Percentiles rank a stretch among this genome's conserved stretches.
Evolutionary conservation across 805 yeast species (phyloP).

Genomic region (Candida stauntonica): DNA sequence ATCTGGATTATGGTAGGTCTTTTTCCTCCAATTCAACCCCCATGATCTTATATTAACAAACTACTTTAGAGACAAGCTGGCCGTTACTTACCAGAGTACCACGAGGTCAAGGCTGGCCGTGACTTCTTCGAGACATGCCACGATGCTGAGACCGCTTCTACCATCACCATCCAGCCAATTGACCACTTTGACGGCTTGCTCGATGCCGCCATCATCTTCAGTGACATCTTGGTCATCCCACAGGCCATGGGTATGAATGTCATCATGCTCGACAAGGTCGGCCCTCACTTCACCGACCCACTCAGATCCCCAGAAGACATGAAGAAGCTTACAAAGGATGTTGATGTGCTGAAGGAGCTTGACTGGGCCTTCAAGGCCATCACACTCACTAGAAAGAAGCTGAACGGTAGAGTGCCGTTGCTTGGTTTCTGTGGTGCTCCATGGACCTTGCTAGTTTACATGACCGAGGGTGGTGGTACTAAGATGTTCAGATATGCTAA

Average conservation of each 20-base stretch:
- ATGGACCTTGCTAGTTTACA: constrained; percentile 94
- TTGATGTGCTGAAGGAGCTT: constrained; percentile 70
- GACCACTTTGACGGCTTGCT: constrained; percentile 83
- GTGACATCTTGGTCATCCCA: constrained; percentile 93
- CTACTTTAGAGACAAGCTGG: constrained; percentile 80
- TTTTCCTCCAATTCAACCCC: neutral
- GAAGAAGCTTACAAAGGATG: constrained; percentile 50
- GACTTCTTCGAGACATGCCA: constrained; percentile 96
- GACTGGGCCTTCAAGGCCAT: constrained; percentile 97
- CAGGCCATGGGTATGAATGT: constrained; percentile 98
- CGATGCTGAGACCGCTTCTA: constrained; percentile 90
- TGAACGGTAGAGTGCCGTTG: constrained; percentile 88
- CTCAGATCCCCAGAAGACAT: constrained; percentile 71
- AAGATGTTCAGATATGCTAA: constrained; percentile 86
- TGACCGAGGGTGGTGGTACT: constrained; percentile 97
- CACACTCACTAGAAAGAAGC: constrained; percentile 78
- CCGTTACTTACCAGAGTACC: constrained; percentile 85
- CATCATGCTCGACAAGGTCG: constrained; percentile 89
- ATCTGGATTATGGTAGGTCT: constrained; percentile 79
- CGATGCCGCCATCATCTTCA: constrained; percentile 96
- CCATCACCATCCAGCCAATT: constrained; percentile 92
- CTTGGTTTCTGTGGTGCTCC: constrained; percentile 98
- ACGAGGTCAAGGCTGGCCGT: constrained; percentile 74
- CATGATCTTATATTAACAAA: constrained; percentile 3
- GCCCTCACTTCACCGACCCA: constrained; percentile 91